Base-by-base conservation (phyloP, 768 basidiomycete genomes). In the Suillus subalutaceus region DNA sequence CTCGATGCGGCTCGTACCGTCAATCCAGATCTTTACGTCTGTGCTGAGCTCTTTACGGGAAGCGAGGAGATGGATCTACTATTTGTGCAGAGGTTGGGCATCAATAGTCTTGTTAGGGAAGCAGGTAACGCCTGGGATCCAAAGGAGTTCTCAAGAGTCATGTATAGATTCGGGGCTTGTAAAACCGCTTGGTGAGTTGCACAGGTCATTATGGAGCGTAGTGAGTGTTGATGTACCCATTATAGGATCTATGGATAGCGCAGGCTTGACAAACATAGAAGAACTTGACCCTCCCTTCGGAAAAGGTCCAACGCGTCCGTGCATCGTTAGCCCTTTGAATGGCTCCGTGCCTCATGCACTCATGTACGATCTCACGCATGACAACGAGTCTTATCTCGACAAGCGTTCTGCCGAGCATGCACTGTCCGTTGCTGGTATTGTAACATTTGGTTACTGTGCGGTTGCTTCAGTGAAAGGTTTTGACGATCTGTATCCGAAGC, bases 21-120 rank as follows among this genome's bases (percentile, higher is more conserved):
- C 62, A 94, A 94, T 69, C 96, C 96, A 1, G 85, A 99, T 72
- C 83, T 99, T n/a, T 99, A 99, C 73, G 88, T 99, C 41, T 95
- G 94, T 72, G 97, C 97, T 3, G 97, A 99, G 78, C 84, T 99
- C 50, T 99, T 99, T 75, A 98, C 97, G 0, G 97, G 97, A 6
- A 94, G 85, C 70, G 94, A 97, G 79, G 93, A 96, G 65, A 97
- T 88, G 89, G 97, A 99, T 72, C 79, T 92, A 20, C 75, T 93
- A 37, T 99, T 98, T 73, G 97, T 99, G 41, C 90, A 92, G 71
- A 87, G 93, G 66, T 80, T 99, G 62, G 97, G 97, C 0, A 86
- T 99, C 78, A 99, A 98, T 76, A 94, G 91, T 75, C 79, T 99
- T 74, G 90, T 99, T 68, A 84, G 97, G 69, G 97, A 99, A 81